phyloP scores from a whole-genome alignment of 164 flowering plant genomes.

The Magnolia sinica region DNA sequence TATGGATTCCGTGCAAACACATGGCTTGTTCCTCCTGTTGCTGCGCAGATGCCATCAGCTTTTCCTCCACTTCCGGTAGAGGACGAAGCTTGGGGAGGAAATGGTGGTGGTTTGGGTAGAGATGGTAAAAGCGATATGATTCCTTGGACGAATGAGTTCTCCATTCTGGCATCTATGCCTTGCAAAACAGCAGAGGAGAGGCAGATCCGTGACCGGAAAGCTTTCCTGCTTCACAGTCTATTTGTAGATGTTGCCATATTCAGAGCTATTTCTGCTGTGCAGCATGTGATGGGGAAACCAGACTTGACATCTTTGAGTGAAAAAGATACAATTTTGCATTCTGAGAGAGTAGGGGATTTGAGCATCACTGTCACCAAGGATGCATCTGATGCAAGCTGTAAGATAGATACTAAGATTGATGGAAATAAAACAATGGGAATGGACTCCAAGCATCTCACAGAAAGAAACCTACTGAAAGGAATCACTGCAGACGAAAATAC shows the following conservation, averaged over 20 bases:
- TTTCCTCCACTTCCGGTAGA: conserved; percentile 86
- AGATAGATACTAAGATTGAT: conserved; percentile 90
- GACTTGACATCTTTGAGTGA: conserved; percentile 20
- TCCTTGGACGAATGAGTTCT: conserved; percentile 83
- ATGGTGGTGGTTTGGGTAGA: conserved; percentile 94
- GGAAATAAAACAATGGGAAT: conserved; percentile 65
- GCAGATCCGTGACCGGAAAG: conserved; percentile 86
- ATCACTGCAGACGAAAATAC: conserved; percentile 99
- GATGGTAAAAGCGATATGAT: conserved; percentile 72
- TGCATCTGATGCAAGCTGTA: conserved; percentile 71
- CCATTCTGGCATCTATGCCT: conserved; percentile 80
- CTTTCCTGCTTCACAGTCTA: conserved; percentile 89
- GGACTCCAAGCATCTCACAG: conserved; percentile 42
- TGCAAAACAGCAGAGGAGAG: conserved; percentile 94
- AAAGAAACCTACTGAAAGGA: conserved; percentile 87
- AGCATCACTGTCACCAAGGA: conserved; percentile 61
- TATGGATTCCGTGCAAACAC: conserved; percentile 98
- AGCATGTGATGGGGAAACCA: conserved; percentile 44
- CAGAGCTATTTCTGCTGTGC: conserved; percentile 64
- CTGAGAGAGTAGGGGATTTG: conserved; percentile 75
- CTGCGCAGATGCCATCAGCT: conserved; percentile 57
- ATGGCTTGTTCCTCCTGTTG: conserved; percentile 92
- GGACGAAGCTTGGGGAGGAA: conserved; percentile 93
- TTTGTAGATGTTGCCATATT: conserved; percentile 95
- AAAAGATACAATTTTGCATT: conserved; percentile 27